Base-by-base conservation (phyloP, 371 early-diverging fungal species). In the Lichtheimia hyalospora region DNA sequence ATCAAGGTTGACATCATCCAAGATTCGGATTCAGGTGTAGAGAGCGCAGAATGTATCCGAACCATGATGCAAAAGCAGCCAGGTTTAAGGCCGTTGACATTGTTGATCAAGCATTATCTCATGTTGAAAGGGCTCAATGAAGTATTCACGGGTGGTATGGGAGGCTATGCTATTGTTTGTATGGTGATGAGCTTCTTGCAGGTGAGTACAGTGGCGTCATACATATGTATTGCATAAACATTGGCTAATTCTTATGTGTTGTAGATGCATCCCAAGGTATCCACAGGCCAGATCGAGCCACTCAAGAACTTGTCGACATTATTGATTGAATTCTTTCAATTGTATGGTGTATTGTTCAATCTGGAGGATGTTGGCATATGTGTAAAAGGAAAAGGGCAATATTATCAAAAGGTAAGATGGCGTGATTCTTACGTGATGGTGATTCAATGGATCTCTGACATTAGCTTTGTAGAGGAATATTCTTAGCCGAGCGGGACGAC, bases 281-380 rank as follows among this genome's bases (percentile, higher is more conserved):
- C 83, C 61, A 66, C 81, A 3, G 81, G 88, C 7, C 66, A 71
- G 5, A 89, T 96, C 10, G 68, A 82, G 7, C 76, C 92, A 0
- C 54, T 78, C 50, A 81, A 91, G n/a, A 98, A 97, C 71, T 62
- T 98, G 8, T 97, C 96, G 12, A 80, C 89, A 1, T 71, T 99
- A n/a, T 63, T 99, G 40, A 64, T 97, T 15, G 99, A 99, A 67
- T 95, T 98, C 60, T 85, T 99, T 28, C 94, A 98, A 65, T 80
- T 96, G 16, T 99, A 96, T 69, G 99, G 99, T 5, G 65, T 73
- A n/a, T 65, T 78, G 6, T 94, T 96, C 67, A 89, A 90, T 63
- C 82, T 87, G 58, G 71, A 70, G 20, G 61, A 70, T 1, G 84
- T 90, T n/a, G 94, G 92, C 10, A 81, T 97, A 52, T 69, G 71